Base-by-base conservation (phyloP, 1,139 yeast species). In the Zygosaccharomyces pseudobailii region DNA sequence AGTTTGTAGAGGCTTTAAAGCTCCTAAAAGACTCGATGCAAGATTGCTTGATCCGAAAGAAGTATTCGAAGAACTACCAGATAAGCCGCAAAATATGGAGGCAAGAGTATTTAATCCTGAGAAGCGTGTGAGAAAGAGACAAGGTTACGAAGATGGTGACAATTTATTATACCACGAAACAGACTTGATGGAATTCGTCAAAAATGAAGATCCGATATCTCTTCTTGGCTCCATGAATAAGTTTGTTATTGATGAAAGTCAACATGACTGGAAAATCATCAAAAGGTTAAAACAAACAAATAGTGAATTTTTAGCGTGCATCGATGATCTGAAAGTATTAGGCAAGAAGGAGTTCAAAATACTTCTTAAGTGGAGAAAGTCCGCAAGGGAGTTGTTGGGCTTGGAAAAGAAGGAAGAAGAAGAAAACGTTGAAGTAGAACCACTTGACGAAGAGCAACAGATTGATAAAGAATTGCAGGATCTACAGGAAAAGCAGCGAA, bases 71-170 rank as follows among this genome's bases (percentile, higher is more conserved):
- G 98, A 92, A 66, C 71, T 92, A 53, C 82, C 84, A 13, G 86
- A 82, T 50, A 86, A 82, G 4, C 83, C 82, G 31, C 76, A 70
- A n/a, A 89, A 92, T 65, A 86, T 84, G 65, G 96, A 92, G 69
- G 89, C 95, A 9, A 89, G 89, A 65, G 85, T 92, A 36, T 92
- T 83, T 71, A 89, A 92, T 62, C 98, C 98, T 0, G 97, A 90
- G 61, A 82, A 84, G 69, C 88, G 87, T 68, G 80, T 78, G 51
- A 83, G 97, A 71, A 86, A 83, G 67, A 86, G 99, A 79, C 87
- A 85, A 57, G 99, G 99, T 77, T 92, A 92, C 71, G 97, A 87
- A 52, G 98, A 92, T 64, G 96, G 95, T 45, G 96, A 92, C 62
- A 81, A 86, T 62, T 72, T 83, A 27, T 80, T 84, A 57, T 87